These are phyloP conservation scores for Solanum commersonii DNA, from an alignment of 257 asterid genomes.

Conservation along the genomic window DNA sequence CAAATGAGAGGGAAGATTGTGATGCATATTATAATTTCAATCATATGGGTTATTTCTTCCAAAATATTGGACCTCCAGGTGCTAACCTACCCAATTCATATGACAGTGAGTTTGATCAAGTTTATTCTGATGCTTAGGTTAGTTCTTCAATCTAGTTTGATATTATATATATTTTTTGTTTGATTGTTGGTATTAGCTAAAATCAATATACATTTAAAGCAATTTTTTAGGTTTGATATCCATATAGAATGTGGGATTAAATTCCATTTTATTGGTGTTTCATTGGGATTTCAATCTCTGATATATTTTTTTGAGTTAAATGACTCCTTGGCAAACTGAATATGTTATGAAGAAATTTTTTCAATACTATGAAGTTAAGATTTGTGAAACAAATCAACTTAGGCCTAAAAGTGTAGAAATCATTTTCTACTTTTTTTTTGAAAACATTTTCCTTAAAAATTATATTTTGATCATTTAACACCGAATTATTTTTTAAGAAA, in stretches of 20 bases:
- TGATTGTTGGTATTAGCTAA: not conserved
- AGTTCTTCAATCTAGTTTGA: not conserved
- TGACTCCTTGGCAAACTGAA: not conserved
- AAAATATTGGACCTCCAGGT: not conserved
- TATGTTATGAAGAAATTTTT: not conserved
- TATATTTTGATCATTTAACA: not conserved
- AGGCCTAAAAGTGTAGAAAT: not conserved
- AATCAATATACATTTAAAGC: not conserved
- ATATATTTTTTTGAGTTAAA: not conserved
- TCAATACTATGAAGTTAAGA: not conserved
- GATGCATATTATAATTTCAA: not conserved
- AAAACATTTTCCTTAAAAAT: not conserved
- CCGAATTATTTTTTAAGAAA: not conserved
- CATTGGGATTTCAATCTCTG: not conserved
- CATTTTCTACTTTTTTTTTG: not conserved
- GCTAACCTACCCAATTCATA: not conserved
- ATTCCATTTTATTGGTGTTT: not conserved
- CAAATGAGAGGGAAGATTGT: not conserved
- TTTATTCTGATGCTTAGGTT: not conserved
- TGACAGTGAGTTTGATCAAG: not conserved
- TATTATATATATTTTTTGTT: not conserved
- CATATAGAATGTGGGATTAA: not conserved
- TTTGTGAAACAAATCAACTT: not conserved
- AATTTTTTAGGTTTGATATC: not conserved
- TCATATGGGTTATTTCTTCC: not conserved